Evolutionary conservation across 169 alveolate species (phyloP), one percentile per base, ranked within the genome.

Genomic region (Plasmodium malariae): DNA sequence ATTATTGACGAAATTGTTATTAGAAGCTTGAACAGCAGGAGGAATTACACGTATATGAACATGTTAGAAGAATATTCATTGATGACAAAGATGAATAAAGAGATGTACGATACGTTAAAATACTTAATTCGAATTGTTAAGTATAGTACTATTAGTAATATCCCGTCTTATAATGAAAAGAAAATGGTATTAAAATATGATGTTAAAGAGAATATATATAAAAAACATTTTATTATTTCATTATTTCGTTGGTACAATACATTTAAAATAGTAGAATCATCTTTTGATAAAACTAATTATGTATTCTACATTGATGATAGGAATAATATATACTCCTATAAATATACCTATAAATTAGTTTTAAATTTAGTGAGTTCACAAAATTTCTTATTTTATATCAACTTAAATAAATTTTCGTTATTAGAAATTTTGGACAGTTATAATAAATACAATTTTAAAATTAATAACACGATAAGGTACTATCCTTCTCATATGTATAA

Each of bases 1-100:
- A 49, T 54, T 11, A 19, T 86, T 0, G 92, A 86, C 48, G 68
- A 69, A n/a, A 11, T 86, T 12, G 34, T 86, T 57, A 26, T 86
- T 24, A 86, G 74, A 70, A 86, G 73, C 32, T 9, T 70, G 32
- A 54, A 69, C 51, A 54, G 55, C 51, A n/a, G 74, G 5, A 48
- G 36, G 26, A 86, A 69, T 36, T 86, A 70, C 40, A 26, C 14
- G 26, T 63, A 40, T 72, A 36, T 59, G 1, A 57, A 86, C n/a
- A 59, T 86, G 51, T 43, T 86, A n/a, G 92, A 86, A 3, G 92
- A 86, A 43, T 86, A 86, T 54, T 70, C 92, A 0, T 11, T 86
- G 21, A 24, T 24, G 1, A 69, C 60, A 7, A 28, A 57, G 40
- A 55, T 86, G 37, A 70, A 32, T 28, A 62, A 4, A 24, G 87